A percentile compares a stretch with the other conserved stretches of the same genome.
Conservation (phyloP, 2,329 filamentous ascomycete species). For the Ophiostoma quercus region DNA sequence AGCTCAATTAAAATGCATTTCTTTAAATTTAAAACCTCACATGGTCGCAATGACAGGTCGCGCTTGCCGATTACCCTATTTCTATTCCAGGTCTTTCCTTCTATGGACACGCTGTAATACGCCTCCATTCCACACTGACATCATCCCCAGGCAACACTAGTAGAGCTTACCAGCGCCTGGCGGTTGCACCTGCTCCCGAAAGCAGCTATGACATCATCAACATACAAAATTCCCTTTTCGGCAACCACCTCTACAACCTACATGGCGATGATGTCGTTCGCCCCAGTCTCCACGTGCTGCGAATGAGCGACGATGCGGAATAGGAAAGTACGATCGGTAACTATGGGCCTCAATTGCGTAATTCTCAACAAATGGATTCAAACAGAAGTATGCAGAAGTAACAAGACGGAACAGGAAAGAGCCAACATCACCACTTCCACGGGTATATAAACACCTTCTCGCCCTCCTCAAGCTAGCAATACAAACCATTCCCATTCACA, state of each 20-base stretch:
- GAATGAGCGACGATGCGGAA: background rate
- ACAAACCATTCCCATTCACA: background rate
- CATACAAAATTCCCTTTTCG: background rate
- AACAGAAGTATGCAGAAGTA: background rate
- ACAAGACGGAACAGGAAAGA: background rate
- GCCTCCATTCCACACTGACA: constrained; percentile 3
- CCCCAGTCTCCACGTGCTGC: background rate
- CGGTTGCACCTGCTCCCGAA: background rate
- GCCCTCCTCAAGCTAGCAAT: background rate
- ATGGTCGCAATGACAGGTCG: background rate
- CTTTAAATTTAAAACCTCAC: background rate
- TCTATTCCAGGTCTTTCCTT: background rate
- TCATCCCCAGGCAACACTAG: background rate
- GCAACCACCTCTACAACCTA: background rate
- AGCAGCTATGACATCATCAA: constrained; percentile 7
- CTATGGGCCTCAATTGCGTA: constrained; percentile 1
- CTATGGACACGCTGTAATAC: background rate
- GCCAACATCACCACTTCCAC: background rate
- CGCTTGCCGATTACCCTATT: background rate
- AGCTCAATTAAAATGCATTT: background rate
- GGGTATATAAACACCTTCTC: background rate
- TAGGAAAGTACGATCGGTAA: background rate
- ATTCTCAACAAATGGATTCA: background rate
- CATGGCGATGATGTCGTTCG: constrained; percentile 4
- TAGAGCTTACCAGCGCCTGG: background rate